Base-by-base conservation (phyloP, 2,329 filamentous ascomycete species). In the Neonectria neomacrospora region DNA sequence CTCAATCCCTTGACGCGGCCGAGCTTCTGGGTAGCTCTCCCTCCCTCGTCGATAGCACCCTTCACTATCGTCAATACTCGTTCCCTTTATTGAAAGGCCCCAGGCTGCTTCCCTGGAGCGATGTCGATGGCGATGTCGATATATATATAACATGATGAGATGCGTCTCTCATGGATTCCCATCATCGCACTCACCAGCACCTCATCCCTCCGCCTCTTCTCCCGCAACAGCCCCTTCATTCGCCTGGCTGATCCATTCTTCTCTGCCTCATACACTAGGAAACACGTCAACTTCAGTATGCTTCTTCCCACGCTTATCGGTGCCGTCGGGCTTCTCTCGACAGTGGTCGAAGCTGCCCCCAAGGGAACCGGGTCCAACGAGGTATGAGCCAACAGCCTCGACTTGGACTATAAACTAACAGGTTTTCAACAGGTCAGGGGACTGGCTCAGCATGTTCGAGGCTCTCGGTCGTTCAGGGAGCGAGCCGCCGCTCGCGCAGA, bases 341-440 rank as follows among this genome's bases (percentile, higher is more conserved):
- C 72, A 14, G 62, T 58, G 8, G 74, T 61, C 30, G 70, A 76
- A 39, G 75, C 74, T 14, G 72, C 71, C 52, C 73, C 70, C 22
- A 65, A 67, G 23, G 68, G 65, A 20, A 50, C 54, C 28, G 63
- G 61, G 48, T 64, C 60, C 22, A 41, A 61, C 30, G 51, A 65
- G 64, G 71, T 74, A 68, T 55, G 63, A 47, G 18, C 22, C 34
- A 12, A 28, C 16, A 22, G 12, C 20, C 11, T 37, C 26, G 3
- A 57, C 26, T 32, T 23, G 5, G 30, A 3, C 9, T 9, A 53
- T 9, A 14, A 55, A 50, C 66, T 72, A 51, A 72, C 28, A 37
- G 3, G 4, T 9, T 3, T 9, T 3, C 3, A 47, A 34, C 11
- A 72, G 68, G 14, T 58, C 42, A 57, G 45, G 64, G 20, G n/a